Evolutionary conservation across 2,329 filamentous ascomycete genomes (phyloP), one percentile per base, ranked within the genome.

Genomic region (Ophiostoma sp.): DNA sequence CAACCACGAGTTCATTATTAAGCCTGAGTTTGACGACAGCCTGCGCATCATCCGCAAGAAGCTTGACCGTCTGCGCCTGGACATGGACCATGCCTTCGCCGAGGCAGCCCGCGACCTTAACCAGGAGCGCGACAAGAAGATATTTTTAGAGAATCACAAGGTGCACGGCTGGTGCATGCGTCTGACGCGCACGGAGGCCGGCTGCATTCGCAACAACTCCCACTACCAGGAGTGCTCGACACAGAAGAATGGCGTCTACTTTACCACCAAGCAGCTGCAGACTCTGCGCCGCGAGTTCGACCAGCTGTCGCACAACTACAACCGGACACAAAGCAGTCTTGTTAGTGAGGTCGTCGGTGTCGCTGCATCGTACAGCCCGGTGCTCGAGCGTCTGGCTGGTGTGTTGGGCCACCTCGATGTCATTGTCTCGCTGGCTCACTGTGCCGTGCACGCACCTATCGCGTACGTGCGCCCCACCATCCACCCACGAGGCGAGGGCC

Each of bases 231-330:
- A 99, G 82, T 97, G 94, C 81, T 97, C 95, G 0, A 99, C 97
- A 0, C 96, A 98, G 83, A 99, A 99, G 87, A 99, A 98, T 80
- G 96, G 96, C 59, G 96, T 98, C 72, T 99, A 96, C 84, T 99
- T 99, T 82, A 98, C 96, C 0, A 99, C 96, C 3, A 90, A 90
- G 71, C 90, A 88, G 42, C 86, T 99, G 78, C 92, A 94, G 79
- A 87, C 90, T 33, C 89, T 95, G 78, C 92, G 96, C 42, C 90
- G 95, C 71, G 95, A 99, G 78, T 94, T 97, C 77, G 95, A 99
- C 79, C 95, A 98, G 81, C 87, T 98, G 0, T 97, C 94, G 0
- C 91, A 94, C 75, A 97, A 94, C 80, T 99, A 99, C 85, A 97
- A 97, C 82, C 91, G 94, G 71, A 98, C 95, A 0, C 97, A 99